Percentiles rank a stretch among this genome's conserved stretches.
These are phyloP conservation scores for Hamamelis virginiana DNA, from an alignment of 164 flowering plant genomes.

Conservation along the genomic window DNA sequence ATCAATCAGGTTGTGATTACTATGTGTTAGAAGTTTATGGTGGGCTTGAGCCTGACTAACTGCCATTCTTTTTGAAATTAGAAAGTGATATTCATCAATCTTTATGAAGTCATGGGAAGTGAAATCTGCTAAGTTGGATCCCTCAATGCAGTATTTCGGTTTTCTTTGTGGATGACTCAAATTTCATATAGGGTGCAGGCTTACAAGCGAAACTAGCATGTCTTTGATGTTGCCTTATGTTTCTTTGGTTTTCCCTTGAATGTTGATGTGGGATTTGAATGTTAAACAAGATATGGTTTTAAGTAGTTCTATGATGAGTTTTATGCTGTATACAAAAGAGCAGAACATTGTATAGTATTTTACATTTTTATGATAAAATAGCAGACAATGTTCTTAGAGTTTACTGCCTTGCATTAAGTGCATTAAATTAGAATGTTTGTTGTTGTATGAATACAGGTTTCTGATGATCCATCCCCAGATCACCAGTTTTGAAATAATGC, in stretches of 20 bases:
- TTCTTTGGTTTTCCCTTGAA: background rate
- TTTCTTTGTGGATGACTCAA: background rate
- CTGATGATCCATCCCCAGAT: background rate
- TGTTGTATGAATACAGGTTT: background rate
- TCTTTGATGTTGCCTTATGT: background rate
- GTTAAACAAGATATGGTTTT: background rate
- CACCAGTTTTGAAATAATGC: background rate
- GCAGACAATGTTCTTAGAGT: background rate
- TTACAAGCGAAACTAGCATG: background rate
- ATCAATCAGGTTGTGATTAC: background rate
- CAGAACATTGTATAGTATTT: background rate
- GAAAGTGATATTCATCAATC: background rate
- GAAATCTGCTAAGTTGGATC: background rate
- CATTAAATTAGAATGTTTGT: background rate
- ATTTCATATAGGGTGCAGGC: background rate
- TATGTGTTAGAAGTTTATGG: background rate
- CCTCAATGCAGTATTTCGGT: background rate
- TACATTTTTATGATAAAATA: background rate
- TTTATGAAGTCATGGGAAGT: background rate
- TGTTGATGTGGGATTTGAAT: background rate
- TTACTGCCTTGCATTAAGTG: background rate
- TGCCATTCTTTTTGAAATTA: background rate
- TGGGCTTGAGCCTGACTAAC: background rate
- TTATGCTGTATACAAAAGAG: background rate
- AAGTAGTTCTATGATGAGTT: background rate